Percentiles rank a stretch among this genome's conserved stretches.
phyloP scores from a whole-genome alignment of 2,329 filamentous ascomycete species.

The Dothidotthia symphoricarpi region DNA sequence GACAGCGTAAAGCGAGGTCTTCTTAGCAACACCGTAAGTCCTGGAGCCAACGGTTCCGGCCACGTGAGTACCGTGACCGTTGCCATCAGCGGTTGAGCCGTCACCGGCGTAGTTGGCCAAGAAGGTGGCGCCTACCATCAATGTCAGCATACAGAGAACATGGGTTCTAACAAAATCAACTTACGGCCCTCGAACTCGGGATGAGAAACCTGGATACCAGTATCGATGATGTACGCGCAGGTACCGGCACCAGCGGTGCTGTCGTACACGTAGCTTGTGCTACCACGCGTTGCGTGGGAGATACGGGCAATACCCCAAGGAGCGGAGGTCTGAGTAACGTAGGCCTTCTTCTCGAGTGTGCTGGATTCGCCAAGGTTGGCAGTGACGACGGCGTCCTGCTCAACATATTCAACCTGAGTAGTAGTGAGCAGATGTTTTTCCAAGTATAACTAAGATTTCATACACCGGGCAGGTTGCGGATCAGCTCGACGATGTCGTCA shows the following conservation, averaged over 20 bases:
- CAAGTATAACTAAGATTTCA: slow-evolving; percentile 1
- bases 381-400: slow-evolving; percentile 41
- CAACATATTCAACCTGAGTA: slow-evolving; percentile 40
- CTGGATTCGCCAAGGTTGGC: slow-evolving; percentile 21
- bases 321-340: slow-evolving; percentile 40
- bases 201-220: slow-evolving; percentile 60
- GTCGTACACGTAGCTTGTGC: slow-evolving; percentile 42
- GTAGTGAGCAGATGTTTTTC: slow-evolving; percentile 4
- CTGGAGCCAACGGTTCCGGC: slow-evolving; percentile 41
- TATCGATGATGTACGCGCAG: slow-evolving; percentile 65
- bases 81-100: slow-evolving; percentile 37
- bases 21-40: slow-evolving; percentile 42
- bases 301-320: slow-evolving; percentile 46
- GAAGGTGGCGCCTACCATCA: slow-evolving; percentile 31
- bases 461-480: slow-evolving; percentile 34
- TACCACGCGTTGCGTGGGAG: slow-evolving; percentile 34
- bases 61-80: slow-evolving; percentile 43
- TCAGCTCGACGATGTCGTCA: slow-evolving; percentile 28
- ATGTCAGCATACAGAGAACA: too few relatives aligned
- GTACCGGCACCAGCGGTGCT: slow-evolving; percentile 38
- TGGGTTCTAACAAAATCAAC: too few relatives aligned
- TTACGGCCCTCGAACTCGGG: slow-evolving; percentile 41
- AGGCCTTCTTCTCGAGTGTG: slow-evolving; percentile 30
- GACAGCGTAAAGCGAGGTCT: slow-evolving; percentile 42
- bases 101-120: slow-evolving; percentile 41